Conservation (phyloP, 1,284 basidiomycete species). For the Sutorius eximius region DNA sequence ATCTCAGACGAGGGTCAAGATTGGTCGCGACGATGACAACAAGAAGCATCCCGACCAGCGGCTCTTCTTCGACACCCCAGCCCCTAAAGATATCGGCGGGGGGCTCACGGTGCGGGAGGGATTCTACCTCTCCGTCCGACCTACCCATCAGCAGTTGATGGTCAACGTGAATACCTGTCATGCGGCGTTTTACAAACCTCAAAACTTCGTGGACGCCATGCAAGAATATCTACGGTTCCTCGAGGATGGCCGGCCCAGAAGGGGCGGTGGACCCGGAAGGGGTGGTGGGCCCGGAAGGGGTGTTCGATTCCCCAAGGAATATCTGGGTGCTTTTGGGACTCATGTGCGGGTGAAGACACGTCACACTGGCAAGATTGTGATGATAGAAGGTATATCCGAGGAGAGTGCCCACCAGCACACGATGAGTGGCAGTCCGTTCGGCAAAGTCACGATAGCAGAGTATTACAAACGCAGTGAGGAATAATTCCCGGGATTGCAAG, state of each 20-base stretch:
- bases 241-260: slow-evolving; percentile 34
- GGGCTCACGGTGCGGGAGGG: slow-evolving; percentile 70
- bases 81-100: slow-evolving; percentile 22
- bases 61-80: slow-evolving; percentile 39
- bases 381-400: slow-evolving; percentile 51
- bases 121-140: slow-evolving; percentile 75
- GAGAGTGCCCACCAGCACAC: slow-evolving; percentile 48
- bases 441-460: slow-evolving; percentile 55
- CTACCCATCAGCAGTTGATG: slow-evolving; percentile 70
- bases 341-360: slow-evolving; percentile 58
- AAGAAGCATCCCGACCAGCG: slow-evolving; percentile 34
- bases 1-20: slow-evolving; percentile 36
- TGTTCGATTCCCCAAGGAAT: slow-evolving; percentile 45
- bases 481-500: background rate
- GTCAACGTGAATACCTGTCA: slow-evolving; percentile 79
- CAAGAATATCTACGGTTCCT: slow-evolving; percentile 49
- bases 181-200: slow-evolving; percentile 70
- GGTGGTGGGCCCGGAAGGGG: too few species aligned
- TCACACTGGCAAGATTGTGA: slow-evolving; percentile 62
- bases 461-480: slow-evolving; percentile 63
- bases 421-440: slow-evolving; percentile 38
- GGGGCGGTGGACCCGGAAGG: too few species aligned
- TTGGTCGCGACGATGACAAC: slow-evolving; percentile 41
- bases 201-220: slow-evolving; percentile 61
- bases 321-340: slow-evolving; percentile 51